Percentiles rank a stretch among this genome's conserved stretches.
Evolutionary conservation across 139 green algal genomes (phyloP).

Genomic region (Volvox reticuliferus): DNA sequence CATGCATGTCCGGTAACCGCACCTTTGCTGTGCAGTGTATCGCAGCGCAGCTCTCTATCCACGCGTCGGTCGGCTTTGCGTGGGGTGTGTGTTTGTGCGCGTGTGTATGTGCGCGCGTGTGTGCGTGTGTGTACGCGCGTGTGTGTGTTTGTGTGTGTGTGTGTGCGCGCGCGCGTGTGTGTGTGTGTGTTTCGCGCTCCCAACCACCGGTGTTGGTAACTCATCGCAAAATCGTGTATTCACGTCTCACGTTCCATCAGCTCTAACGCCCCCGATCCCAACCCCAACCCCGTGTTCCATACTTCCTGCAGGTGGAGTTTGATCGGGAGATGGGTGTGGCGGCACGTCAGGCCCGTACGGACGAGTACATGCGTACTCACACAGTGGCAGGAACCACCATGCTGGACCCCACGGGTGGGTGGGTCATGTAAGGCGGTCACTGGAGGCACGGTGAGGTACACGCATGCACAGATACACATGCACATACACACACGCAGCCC

Average conservation of each 20-base stretch:
- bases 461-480: background rate
- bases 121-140: background rate
- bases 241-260: no score
- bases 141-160: background rate
- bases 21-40: no score
- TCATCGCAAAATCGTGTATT: no score
- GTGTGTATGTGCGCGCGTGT: background rate
- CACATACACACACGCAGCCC: background rate
- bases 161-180: background rate
- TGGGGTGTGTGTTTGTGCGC: background rate
- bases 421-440: background rate
- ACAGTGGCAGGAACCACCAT: conserved; percentile 54
- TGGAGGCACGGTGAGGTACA: background rate
- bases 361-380: conserved; percentile 69
- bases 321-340: conserved; percentile 68
- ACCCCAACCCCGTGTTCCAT: no score
- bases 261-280: no score
- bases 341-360: conserved; percentile 56
- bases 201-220: no score
- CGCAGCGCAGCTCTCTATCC: no score
- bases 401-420: conserved; percentile 70
- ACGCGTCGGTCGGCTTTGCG: no score
- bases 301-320: conserved; percentile 47
- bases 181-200: no score
- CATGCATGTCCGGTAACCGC: background rate